phyloP scores from a whole-genome alignment of 176 grass and related monocot genomes.

The Tillandsia leiboldiana region DNA sequence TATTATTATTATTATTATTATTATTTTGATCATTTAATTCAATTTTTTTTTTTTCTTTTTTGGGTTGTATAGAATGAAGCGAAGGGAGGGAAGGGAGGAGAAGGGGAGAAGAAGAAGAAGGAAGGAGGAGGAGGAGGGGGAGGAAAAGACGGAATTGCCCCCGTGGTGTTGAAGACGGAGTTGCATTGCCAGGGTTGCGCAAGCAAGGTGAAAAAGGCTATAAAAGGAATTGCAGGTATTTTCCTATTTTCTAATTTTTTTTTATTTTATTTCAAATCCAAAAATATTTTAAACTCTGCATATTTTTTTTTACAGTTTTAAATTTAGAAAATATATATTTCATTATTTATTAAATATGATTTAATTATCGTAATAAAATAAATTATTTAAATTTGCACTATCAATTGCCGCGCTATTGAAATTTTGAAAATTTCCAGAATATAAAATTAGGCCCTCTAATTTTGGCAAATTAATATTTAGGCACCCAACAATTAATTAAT shows the following conservation, averaged over 20 bases:
- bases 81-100: conserved; percentile 10
- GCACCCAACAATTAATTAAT: background rate
- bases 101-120: background rate
- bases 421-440: too few species aligned
- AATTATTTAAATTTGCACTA: too few species aligned
- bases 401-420: too few species aligned
- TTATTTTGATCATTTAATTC: background rate
- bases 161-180: conserved; percentile 38
- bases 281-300: too few species aligned
- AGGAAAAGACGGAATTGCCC: conserved; percentile 11
- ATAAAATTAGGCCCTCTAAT: too few species aligned
- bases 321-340: too few species aligned
- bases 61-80: background rate
- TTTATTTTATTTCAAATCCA: too few species aligned
- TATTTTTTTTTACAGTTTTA: too few species aligned
- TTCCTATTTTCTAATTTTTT: background rate
- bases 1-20: background rate
- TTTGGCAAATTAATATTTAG: too few species aligned
- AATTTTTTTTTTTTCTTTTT: background rate
- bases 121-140: conserved; percentile 10
- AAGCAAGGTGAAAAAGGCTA: conserved; percentile 34
- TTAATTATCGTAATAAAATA: too few species aligned
- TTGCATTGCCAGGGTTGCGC: conserved; percentile 70
- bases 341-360: too few species aligned
- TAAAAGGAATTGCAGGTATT: conserved; percentile 32